Evolutionary conservation across 345 rosid species (phyloP), one percentile per base, ranked within the genome.

Genomic region (Passiflora organensis): DNA sequence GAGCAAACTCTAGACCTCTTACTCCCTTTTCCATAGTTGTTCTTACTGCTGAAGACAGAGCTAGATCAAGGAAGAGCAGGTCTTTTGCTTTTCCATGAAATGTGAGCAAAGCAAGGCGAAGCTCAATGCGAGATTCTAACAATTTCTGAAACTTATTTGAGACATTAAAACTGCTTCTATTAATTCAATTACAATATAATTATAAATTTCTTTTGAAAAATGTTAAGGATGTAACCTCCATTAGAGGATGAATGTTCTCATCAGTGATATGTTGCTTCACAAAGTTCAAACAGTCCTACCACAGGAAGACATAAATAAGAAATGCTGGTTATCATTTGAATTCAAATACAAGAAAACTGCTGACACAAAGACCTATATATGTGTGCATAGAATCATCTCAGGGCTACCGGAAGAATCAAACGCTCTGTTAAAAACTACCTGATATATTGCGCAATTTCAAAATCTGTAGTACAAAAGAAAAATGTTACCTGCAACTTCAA

Each of bases 61-160:
- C 69, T 13, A 72, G 62, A 72, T 72, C 80, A 10, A 76, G 72
- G 64, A 76, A 76, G 23, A 76, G 62, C 8, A 69, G 51, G 48
- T 76, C 72, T 66, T 69, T 76, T 43, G 69, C 67, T 49, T 62
- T 55, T 37, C 53, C 74, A 58, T 25, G 47, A 47, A 49, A 50
- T 44, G 62, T 69, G 37, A 71, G 45, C 49, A 72, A 32, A 20
- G 62, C 42, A 53, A 72, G 75, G 48, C 44, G 67, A 43, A 72
- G 76, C 54, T 76, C 77, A 49, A 62, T 65, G 44, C 72, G 77
- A 52, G 75, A 62, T 52, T 76, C 77, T 52, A 76, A 20, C 38
- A 76, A 59, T 41, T 56, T 69, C 80, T 76, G 70, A 52, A 53
- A 41, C 11, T 24, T 55, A 61, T 41, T 43, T 44, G 34, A 64